Evolutionary conservation across 805 yeast species (phyloP), one percentile per base, ranked within the genome.

Genomic region (Metschnikowia sp.): DNA sequence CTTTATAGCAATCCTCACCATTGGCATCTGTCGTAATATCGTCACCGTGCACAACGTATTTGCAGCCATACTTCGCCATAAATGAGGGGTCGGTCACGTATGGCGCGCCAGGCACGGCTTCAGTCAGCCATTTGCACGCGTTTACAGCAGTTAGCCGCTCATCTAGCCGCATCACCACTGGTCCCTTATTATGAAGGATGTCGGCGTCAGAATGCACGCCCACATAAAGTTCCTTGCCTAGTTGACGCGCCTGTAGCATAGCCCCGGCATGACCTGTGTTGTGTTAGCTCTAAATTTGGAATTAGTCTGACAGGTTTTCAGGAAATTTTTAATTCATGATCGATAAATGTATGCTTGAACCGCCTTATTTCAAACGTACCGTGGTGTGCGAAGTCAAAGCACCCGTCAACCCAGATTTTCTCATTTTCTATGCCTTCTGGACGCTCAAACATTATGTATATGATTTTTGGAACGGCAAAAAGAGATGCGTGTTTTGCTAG

Each of bases 41-140:
- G 66, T 94, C 99, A 7, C 99, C 99, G 65, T 94, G 99, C 10
- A 94, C 96, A n/a, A 94, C 99, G 63, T 83, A 94, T 60, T 81
- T 68, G 70, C 99, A 94, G 7, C 78, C 79, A 60, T 80, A 80
- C 26, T 72, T 55, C 56, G 86, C 89, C 88, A 90, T 78, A 44
- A 88, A 85, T 36, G 69, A 70, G 1, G 96, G 95, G 53, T 83
- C 86, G 0, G 99, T 94, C 11, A 92, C 97, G 62, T 94, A 94
- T 2, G 99, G 99, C 0, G 98, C 97, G 52, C 77, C 72, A 2
- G 83, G 77, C 13, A 92, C 77, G 0, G 86, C 81, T 38, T 70
- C 60, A 2, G 90, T 82, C 42, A 86, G 78, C 99, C 99, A 94
- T 60, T 89, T 83, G 65, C 96, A 90, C 2, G 94, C 92, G 39